Conservation (phyloP, 2,329 filamentous ascomycete genomes). For the Fusarium sp. region DNA sequence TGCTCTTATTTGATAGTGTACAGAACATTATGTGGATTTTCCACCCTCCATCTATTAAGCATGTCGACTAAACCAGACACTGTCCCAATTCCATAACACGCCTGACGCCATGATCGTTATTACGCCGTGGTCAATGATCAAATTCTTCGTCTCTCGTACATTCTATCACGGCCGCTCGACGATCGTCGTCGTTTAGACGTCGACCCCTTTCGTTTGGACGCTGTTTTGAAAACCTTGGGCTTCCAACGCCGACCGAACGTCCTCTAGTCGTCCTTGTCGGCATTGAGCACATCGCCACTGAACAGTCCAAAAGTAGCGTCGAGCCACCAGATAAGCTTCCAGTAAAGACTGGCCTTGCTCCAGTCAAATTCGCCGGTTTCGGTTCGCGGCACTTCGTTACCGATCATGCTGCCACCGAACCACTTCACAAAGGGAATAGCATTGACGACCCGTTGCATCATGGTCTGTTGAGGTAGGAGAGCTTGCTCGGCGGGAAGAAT, state of each 20-base stretch:
- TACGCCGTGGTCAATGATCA: constrained; percentile 41
- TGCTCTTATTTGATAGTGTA: constrained; percentile 39
- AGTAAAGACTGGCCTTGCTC: constrained; percentile 73
- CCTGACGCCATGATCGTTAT: constrained; percentile 44
- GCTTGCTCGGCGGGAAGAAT: constrained; percentile 78
- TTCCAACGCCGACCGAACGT: constrained; percentile 15
- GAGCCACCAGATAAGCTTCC: constrained; percentile 74
- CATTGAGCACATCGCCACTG: constrained; percentile 66
- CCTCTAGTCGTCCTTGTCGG: constrained; percentile 68
- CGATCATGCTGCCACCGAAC: constrained; percentile 80
- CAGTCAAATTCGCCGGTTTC: constrained; percentile 84
- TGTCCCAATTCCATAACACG: constrained; percentile 37
- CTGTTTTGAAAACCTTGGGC: constrained; percentile 10
- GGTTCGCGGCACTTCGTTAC: constrained; percentile 77
- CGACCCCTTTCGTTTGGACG: not conserved
- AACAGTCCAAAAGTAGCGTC: constrained; percentile 70
- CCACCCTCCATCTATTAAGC: constrained; percentile 35
- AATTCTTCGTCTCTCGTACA: constrained; percentile 46
- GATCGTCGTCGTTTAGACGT: not conserved
- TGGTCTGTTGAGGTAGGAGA: constrained; percentile 74
- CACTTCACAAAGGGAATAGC: constrained; percentile 77
- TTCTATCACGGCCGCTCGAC: constrained; percentile 10
- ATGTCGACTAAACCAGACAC: constrained; percentile 26
- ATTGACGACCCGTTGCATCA: constrained; percentile 71
- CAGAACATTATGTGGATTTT: constrained; percentile 42